Evolutionary conservation across 208 protist genomes (phyloP).

Genomic region (Lotmaria passim): DNA sequence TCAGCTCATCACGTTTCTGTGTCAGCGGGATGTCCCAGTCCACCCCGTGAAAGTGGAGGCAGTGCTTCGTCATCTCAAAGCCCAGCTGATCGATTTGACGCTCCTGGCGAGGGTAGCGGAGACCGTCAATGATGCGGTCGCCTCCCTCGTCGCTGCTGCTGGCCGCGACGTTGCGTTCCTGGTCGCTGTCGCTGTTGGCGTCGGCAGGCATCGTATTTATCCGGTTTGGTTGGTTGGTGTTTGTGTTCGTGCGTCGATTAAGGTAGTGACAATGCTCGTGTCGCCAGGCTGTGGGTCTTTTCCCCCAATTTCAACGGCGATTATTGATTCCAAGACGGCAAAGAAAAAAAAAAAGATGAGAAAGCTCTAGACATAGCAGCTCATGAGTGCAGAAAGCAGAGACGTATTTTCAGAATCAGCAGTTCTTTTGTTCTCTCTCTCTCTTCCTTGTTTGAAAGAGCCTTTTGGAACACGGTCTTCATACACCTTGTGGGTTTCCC

Average conservation of each 20-base stretch:
- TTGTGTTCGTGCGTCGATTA: neutral
- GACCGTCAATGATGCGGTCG: conserved; percentile 67
- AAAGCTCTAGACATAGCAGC: too few species aligned
- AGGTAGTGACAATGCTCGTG: too few species aligned
- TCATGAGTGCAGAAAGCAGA: too few species aligned
- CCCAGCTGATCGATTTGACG: conserved; percentile 68
- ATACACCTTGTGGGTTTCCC: too few species aligned
- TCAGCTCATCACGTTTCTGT: conserved; percentile 58
- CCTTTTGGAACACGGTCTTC: too few species aligned
- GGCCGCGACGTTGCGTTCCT: conserved; percentile 20
- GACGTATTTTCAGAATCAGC: too few species aligned
- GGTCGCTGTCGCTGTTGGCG: conserved; percentile 13
- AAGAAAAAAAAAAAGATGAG: too few species aligned
- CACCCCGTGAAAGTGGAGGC: conserved; percentile 62
- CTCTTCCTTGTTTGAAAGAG: too few species aligned
- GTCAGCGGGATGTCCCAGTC: conserved; percentile 78
- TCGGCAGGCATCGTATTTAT: conserved; percentile 23
- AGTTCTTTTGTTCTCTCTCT: too few species aligned
- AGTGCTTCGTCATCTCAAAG: conserved; percentile 71
- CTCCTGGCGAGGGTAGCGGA: conserved; percentile 58
- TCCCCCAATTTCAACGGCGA: too few species aligned
- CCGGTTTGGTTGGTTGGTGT: neutral
- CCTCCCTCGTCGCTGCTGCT: conserved; percentile 41
- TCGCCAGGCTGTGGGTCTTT: too few species aligned
- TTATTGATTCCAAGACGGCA: too few species aligned